phyloP scores from a whole-genome alignment of 441 rosid genomes.

The Macaranga tanarius region DNA sequence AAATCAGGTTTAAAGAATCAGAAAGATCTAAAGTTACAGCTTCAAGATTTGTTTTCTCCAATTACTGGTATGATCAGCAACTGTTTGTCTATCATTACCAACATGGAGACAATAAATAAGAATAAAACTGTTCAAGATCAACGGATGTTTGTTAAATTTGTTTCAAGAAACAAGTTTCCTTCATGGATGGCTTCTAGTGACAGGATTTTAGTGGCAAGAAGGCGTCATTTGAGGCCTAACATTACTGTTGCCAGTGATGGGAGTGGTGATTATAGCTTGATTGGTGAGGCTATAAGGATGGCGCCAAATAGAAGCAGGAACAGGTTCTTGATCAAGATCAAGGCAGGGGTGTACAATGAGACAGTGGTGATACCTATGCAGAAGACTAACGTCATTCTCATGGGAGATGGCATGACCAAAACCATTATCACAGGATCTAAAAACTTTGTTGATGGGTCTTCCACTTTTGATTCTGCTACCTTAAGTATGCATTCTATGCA shows the following conservation, averaged over 20 bases:
- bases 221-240: slow-evolving; percentile 15
- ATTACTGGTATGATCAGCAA: slow-evolving; percentile 27
- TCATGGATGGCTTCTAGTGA: slow-evolving; percentile 23
- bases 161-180: slow-evolving; percentile 15
- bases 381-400: slow-evolving; percentile 30
- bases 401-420: slow-evolving; percentile 35
- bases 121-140: neutral
- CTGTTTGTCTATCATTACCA: slow-evolving; percentile 28
- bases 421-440: slow-evolving; percentile 33
- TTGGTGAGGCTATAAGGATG: slow-evolving; percentile 27
- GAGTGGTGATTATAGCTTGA: slow-evolving; percentile 28
- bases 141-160: neutral
- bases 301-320: slow-evolving; percentile 25
- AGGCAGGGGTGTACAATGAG: slow-evolving; percentile 36
- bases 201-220: slow-evolving; percentile 22
- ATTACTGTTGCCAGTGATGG: slow-evolving; percentile 34
- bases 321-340: slow-evolving; percentile 28
- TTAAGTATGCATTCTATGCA: slow-evolving; percentile 19
- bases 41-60: slow-evolving; percentile 6
- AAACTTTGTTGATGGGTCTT: slow-evolving; percentile 32
- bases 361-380: slow-evolving; percentile 26
- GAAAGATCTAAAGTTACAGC: neutral
- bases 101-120: slow-evolving; percentile 20
- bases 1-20: neutral
- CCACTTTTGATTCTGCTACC: slow-evolving; percentile 34